Conservation (phyloP, 345 rosid species). For the Eutrema japonicum region DNA sequence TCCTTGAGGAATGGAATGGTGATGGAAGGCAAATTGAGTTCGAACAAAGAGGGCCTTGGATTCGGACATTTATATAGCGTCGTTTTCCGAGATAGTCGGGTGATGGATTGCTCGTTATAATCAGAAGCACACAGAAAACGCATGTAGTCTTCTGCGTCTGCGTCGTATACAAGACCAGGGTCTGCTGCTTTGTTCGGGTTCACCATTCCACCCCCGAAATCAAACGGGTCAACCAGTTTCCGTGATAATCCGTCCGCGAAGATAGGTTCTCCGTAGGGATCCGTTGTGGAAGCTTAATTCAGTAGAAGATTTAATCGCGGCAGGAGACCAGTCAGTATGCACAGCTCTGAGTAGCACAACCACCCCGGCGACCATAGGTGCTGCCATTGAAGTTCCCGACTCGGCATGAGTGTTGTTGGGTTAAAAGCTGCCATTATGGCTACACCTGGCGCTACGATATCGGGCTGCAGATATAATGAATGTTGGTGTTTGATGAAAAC, state of each 20-base stretch:
- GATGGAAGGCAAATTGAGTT: slow-evolving; percentile 56
- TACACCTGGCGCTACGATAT: slow-evolving; percentile 52
- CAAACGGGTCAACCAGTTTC: slow-evolving; percentile 54
- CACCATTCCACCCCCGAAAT: slow-evolving; percentile 61
- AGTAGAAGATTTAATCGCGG: slow-evolving; percentile 52
- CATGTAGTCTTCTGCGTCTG: slow-evolving; percentile 49
- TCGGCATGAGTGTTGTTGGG: slow-evolving; percentile 2
- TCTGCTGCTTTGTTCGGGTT: slow-evolving; percentile 55
- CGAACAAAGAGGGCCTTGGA: slow-evolving; percentile 28
- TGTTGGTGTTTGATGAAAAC: background rate
- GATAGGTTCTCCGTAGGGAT: slow-evolving; percentile 48
- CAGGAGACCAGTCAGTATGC: slow-evolving; percentile 51
- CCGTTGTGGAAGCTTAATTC: slow-evolving; percentile 40
- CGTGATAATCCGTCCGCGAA: slow-evolving; percentile 45
- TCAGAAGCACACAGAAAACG: slow-evolving; percentile 51
- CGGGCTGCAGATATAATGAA: slow-evolving; percentile 41
- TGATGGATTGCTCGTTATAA: slow-evolving; percentile 49
- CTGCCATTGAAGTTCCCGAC: slow-evolving; percentile 54
- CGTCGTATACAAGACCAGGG: slow-evolving; percentile 65
- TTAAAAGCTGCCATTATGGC: slow-evolving; percentile 44
- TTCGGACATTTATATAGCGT: slow-evolving; percentile 23
- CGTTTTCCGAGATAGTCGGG: slow-evolving; percentile 28
- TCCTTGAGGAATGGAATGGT: slow-evolving; percentile 34
- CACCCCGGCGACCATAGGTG: slow-evolving; percentile 49
- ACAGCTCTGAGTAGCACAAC: slow-evolving; percentile 47